Conservation (phyloP, 1,284 basidiomycete genomes). For the Melampsora americana region DNA sequence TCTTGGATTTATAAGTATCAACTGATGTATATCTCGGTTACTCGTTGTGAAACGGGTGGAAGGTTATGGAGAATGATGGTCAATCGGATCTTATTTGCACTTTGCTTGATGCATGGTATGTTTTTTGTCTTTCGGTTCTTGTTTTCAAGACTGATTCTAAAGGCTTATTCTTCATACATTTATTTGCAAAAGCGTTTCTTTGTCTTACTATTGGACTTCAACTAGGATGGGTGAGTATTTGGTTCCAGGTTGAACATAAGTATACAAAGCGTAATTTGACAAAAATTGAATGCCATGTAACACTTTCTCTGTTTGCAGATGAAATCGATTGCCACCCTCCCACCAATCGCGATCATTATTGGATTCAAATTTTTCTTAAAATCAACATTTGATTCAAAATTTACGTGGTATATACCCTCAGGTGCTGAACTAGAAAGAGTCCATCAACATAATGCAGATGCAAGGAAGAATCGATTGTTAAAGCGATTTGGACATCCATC, state of each 20-base stretch:
- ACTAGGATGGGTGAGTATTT: slow-evolving; percentile 40
- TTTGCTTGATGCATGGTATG: slow-evolving; percentile 53
- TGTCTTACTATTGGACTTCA: slow-evolving; percentile 36
- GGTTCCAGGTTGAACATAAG: too few species aligned
- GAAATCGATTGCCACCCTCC: slow-evolving; percentile 53
- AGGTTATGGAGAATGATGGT: slow-evolving; percentile 52
- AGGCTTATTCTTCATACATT: background rate
- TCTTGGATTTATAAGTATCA: slow-evolving; percentile 49
- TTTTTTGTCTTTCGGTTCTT: slow-evolving; percentile 50
- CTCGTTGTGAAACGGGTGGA: slow-evolving; percentile 54
- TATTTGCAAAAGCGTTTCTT: slow-evolving; percentile 13
- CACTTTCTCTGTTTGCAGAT: slow-evolving; percentile 18
- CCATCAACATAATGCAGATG: slow-evolving; percentile 69
- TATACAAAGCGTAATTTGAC: too few species aligned
- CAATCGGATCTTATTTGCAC: slow-evolving; percentile 51
- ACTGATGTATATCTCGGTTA: slow-evolving; percentile 53
- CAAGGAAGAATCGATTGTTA: slow-evolving; percentile 66
- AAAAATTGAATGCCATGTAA: too few species aligned
- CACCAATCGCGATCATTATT: slow-evolving; percentile 30
- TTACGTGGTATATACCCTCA: slow-evolving; percentile 69
- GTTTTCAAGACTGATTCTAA: background rate
- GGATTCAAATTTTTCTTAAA: slow-evolving; percentile 78
- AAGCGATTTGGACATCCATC: slow-evolving; percentile 83
- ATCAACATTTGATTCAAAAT: slow-evolving; percentile 65
- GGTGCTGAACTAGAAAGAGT: slow-evolving; percentile 68